These are phyloP conservation scores for Roridomyces roridus DNA, from an alignment of 768 basidiomycete genomes.

Conservation along the genomic window DNA sequence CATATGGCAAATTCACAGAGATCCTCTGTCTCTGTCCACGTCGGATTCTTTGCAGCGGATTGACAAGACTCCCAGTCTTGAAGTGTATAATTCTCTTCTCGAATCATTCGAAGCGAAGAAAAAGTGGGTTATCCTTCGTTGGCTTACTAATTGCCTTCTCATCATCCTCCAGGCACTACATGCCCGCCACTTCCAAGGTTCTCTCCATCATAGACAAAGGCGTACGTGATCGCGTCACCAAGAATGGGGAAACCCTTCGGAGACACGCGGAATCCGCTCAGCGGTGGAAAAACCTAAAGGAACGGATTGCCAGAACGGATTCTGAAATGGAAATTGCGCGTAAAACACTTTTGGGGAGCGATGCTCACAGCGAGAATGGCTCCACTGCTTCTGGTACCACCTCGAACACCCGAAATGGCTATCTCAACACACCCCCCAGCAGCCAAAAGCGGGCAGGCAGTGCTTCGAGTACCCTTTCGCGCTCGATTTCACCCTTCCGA, in stretches of 20 bases:
- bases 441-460: constrained; percentile 49
- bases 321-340: constrained; percentile 79
- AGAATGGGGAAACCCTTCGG: constrained; percentile 94
- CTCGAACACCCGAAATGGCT: constrained; percentile 54
- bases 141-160: constrained; percentile 12
- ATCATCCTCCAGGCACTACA: constrained; percentile 74
- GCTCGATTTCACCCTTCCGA: constrained; percentile 82
- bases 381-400: constrained; percentile 68
- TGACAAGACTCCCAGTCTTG: constrained; percentile 60
- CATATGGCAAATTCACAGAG: constrained; percentile 79
- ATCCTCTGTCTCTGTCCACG: constrained; percentile 50
- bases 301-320: constrained; percentile 82
- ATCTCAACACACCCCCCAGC: constrained; percentile 70
- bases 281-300: constrained; percentile 81
- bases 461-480: constrained; percentile 62
- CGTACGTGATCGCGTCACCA: constrained; percentile 90
- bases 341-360: constrained; percentile 59
- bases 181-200: constrained; percentile 92
- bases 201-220: constrained; percentile 94
- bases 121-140: constrained; percentile 57
- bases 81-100: constrained; percentile 68
- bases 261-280: constrained; percentile 89
- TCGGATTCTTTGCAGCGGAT: constrained; percentile 54
- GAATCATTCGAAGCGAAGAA: constrained; percentile 89
- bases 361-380: constrained; percentile 68